A percentile compares a stretch with the other conserved stretches of the same genome.
These are phyloP conservation scores for Colletotrichum musicola DNA, from an alignment of 2,329 filamentous ascomycete species.

Conservation along the genomic window DNA sequence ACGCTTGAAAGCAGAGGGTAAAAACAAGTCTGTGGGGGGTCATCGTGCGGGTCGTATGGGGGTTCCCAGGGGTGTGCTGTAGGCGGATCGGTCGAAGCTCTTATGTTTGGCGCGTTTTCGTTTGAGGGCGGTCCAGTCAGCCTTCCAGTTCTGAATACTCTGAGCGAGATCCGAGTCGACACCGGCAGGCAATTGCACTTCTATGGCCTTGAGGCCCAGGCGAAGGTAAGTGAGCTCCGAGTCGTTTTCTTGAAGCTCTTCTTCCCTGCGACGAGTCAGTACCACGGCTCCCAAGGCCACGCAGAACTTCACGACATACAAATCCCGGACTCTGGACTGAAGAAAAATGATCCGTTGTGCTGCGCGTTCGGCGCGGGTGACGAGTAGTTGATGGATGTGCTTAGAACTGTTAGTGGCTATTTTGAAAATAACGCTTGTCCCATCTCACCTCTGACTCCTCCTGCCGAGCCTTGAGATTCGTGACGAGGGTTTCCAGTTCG, in stretches of 20 bases:
- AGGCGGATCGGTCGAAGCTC: conserved; percentile 35
- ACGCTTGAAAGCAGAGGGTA: conserved; percentile 32
- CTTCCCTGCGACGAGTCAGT: conserved; percentile 57
- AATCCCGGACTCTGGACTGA: conserved; percentile 68
- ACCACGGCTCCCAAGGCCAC: not conserved
- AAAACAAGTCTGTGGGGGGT: conserved; percentile 33
- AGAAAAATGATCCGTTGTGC: conserved; percentile 71
- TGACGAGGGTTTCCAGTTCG: conserved; percentile 63
- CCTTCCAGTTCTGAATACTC: conserved; percentile 72
- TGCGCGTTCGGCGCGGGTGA: conserved; percentile 68
- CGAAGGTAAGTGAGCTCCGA: conserved; percentile 72
- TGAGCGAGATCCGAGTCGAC: conserved; percentile 68
- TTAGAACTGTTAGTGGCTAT: conserved; percentile 44
- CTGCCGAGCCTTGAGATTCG: conserved; percentile 65
- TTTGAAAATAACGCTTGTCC: not conserved
- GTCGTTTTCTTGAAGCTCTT: conserved; percentile 68
- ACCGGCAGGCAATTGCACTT: conserved; percentile 67
- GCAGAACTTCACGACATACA: conserved; percentile 55
- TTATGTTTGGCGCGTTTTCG: conserved; percentile 53
- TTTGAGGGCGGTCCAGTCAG: conserved; percentile 68
- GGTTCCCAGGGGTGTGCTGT: conserved; percentile 35
- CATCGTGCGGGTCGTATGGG: conserved; percentile 34
- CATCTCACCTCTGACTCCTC: conserved; percentile 69
- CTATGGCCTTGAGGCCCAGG: conserved; percentile 72
- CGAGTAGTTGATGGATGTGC: conserved; percentile 73